A percentile compares a stretch with the other conserved stretches of the same genome.
These are phyloP conservation scores for Neurospora sp. DNA, from an alignment of 495 filamentous ascomycete species.

Conservation along the genomic window DNA sequence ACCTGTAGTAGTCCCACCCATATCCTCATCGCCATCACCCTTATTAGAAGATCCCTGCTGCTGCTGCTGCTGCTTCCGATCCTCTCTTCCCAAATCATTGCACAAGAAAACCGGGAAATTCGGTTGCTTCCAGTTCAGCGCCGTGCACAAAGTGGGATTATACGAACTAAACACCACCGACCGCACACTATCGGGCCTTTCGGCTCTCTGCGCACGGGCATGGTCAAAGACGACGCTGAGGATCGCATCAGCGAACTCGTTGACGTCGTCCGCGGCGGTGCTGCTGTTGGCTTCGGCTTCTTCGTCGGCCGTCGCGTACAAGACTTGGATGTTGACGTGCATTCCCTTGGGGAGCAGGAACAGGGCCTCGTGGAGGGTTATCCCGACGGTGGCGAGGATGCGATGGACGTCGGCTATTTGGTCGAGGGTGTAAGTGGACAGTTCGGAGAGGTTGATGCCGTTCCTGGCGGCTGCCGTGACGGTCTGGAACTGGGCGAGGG, in stretches of 20 bases:
- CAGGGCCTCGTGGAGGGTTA: slow-evolving; percentile 66
- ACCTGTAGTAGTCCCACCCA: slow-evolving; percentile 1
- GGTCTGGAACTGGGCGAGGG: slow-evolving; percentile 58
- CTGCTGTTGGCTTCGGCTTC: slow-evolving; percentile 28
- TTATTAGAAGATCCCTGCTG: not conserved
- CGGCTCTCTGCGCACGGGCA: slow-evolving; percentile 63
- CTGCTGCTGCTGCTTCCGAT: slow-evolving; percentile 2
- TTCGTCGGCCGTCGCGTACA: slow-evolving; percentile 68
- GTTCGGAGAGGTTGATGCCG: slow-evolving; percentile 34
- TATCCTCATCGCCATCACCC: not conserved
- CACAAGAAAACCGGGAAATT: slow-evolving; percentile 95
- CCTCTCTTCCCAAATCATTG: slow-evolving; percentile 70
- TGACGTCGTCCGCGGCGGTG: slow-evolving; percentile 48
- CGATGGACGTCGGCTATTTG: slow-evolving; percentile 58
- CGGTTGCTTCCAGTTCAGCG: slow-evolving; percentile 97
- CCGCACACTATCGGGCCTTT: slow-evolving; percentile 55
- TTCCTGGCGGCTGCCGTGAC: slow-evolving; percentile 47
- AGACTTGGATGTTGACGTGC: slow-evolving; percentile 76
- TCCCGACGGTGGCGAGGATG: slow-evolving; percentile 61
- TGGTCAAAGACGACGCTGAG: slow-evolving; percentile 84
- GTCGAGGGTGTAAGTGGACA: slow-evolving; percentile 34
- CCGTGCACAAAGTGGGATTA: slow-evolving; percentile 80
- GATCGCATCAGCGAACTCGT: slow-evolving; percentile 74
- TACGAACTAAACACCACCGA: slow-evolving; percentile 89
- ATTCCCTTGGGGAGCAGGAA: slow-evolving; percentile 60